Evolutionary conservation across 1,139 yeast species (phyloP), one percentile per base, ranked within the genome.

Genomic region (Lodderomyces beijingensis): DNA sequence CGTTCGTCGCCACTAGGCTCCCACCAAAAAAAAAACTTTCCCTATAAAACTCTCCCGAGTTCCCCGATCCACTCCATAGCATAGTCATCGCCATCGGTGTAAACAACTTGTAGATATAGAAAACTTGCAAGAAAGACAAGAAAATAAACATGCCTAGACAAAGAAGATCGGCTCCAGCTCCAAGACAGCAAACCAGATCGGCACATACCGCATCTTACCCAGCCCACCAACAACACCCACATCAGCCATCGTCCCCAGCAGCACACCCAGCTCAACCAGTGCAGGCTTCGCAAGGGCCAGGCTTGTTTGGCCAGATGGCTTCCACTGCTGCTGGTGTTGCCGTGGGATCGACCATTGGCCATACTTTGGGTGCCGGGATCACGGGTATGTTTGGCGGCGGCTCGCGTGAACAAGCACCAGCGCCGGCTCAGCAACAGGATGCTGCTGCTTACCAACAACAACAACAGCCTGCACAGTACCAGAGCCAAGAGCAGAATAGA

Each of bases 301-400:
- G 97, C 49, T 55, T 91, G 57, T 89, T 91, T 54, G 85, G 93
- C 40, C 95, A 91, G 65, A 91, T 91, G 97, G 97, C 97, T 20
- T 74, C 95, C 28, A 91, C 98, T 36, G 98, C 98, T 40, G 98
- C 97, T 35, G 98, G 98, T 77, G 98, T 91, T 24, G 98, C 97
- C 33, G 96, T 91, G 38, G 98, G 98, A 52, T 85, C 96, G 37
- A 81, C 97, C 43, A 79, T 89, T 40, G 98, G 98, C 41, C 98
- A 91, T 71, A 87, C 97, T 32, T 50, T 91, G 42, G 96, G 97
- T 63, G 95, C 95, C 39, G 97, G 97, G 51, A 69, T 91, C 49
- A 79, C 95, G 35, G 72, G 87, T 33, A 63, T 91, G 72, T 89
- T 91, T 54, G 89, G 95, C 35, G 95, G 96, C 35, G 71, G 83